phyloP scores from a whole-genome alignment of 2,329 filamentous ascomycete genomes.

The Macrophomina tecta region DNA sequence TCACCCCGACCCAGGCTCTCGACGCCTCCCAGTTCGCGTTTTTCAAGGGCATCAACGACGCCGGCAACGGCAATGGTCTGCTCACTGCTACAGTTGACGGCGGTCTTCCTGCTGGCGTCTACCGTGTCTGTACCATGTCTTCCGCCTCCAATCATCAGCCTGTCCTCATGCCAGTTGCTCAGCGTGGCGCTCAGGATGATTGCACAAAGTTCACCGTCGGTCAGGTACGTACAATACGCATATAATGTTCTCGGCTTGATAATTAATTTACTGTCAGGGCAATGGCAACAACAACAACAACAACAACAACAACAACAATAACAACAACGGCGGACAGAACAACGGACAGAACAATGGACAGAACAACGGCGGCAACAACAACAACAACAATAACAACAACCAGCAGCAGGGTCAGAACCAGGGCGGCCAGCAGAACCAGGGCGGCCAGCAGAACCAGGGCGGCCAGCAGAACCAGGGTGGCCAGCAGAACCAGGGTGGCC shows the following conservation, averaged over 20 bases:
- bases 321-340: neutral
- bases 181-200: slow-evolving; percentile 61
- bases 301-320: slow-evolving; percentile 1
- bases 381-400: slow-evolving; percentile 7
- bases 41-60: slow-evolving; percentile 65
- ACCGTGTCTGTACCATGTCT: slow-evolving; percentile 61
- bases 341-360: slow-evolving; percentile 3
- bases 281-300: slow-evolving; percentile 18
- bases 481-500: neutral
- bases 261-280: neutral
- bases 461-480: slow-evolving; percentile 3
- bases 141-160: slow-evolving; percentile 61
- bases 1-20: slow-evolving; percentile 45
- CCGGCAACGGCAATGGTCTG: slow-evolving; percentile 54
- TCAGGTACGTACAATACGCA: slow-evolving; percentile 13
- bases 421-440: neutral
- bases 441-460: neutral
- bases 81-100: slow-evolving; percentile 53
- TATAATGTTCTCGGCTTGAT: neutral
- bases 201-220: slow-evolving; percentile 57
- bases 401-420: slow-evolving; percentile 20
- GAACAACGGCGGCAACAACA: neutral
- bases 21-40: slow-evolving; percentile 57
- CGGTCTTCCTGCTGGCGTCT: slow-evolving; percentile 56
- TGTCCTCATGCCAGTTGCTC: slow-evolving; percentile 63